Evolutionary conservation across 768 basidiomycete species (phyloP).

Genomic region (Asterophora parasitica): DNA sequence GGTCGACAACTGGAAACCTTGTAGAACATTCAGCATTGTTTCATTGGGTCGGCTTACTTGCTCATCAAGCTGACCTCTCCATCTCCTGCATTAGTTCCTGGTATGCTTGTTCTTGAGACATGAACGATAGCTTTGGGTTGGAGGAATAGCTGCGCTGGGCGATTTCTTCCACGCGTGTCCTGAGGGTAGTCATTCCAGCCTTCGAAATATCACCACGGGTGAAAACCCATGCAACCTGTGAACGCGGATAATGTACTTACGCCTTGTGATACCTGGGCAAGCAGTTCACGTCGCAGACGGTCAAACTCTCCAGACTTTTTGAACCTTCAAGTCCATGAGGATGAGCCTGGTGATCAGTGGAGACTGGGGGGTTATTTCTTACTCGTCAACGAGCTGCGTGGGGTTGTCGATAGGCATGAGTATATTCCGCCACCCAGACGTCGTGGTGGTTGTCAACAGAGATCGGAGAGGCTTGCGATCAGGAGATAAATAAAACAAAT

Average conservation of each 20-base stretch:
- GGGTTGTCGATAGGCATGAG: conserved; percentile 53
- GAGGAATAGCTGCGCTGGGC: conserved; percentile 49
- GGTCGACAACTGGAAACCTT: conserved; percentile 65
- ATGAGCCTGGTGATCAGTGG: not conserved
- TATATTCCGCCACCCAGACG: not conserved
- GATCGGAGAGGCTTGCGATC: too few relatives aligned
- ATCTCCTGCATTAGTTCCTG: conserved; percentile 68
- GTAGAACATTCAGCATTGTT: conserved; percentile 8
- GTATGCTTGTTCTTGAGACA: conserved; percentile 48
- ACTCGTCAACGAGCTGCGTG: conserved; percentile 17
- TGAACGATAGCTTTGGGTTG: conserved; percentile 49
- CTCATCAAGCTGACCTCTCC: conserved; percentile 44
- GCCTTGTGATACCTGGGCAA: conserved; percentile 56
- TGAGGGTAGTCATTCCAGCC: conserved; percentile 50
- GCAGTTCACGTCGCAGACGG: conserved; percentile 59
- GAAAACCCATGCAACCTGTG: conserved; percentile 1
- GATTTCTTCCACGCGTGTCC: conserved; percentile 56
- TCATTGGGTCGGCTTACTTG: not conserved
- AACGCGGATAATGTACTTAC: conserved; percentile 32
- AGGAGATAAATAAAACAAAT: conserved; percentile 7
- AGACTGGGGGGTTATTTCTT: not conserved
- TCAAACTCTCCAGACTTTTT: conserved; percentile 81
- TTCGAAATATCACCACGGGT: conserved; percentile 21
- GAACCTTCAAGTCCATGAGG: conserved; percentile 41
- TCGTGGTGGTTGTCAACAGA: not conserved